phyloP scores from a whole-genome alignment of 345 rosid genomes.

The Melaleuca alternifolia region DNA sequence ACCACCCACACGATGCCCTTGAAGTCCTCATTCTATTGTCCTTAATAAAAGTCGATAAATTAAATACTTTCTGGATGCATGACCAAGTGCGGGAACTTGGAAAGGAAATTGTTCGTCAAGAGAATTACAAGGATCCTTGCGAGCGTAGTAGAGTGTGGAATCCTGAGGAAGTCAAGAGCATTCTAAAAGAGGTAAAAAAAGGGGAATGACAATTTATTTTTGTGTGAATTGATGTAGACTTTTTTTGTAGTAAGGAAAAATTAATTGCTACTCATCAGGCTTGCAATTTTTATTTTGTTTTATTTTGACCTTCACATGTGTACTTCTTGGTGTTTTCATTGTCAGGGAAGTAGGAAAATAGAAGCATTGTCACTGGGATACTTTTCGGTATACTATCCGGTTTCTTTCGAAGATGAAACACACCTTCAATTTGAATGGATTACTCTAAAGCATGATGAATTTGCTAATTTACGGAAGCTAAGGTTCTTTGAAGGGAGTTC shows the following conservation, averaged over 20 bases:
- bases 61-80: background rate
- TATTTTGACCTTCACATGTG: background rate
- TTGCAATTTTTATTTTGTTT: background rate
- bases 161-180: rapidly evolving
- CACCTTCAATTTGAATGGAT: too few species aligned
- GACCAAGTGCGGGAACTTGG: background rate
- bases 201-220: background rate
- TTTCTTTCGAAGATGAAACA: too few species aligned
- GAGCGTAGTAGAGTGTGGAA: background rate
- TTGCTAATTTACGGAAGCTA: background rate
- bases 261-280: background rate
- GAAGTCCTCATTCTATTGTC: background rate
- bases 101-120: background rate
- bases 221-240: background rate
- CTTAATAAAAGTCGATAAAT: background rate
- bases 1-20: background rate
- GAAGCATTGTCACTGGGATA: background rate
- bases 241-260: background rate
- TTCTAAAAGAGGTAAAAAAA: background rate
- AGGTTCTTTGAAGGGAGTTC: background rate
- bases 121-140: background rate
- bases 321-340: background rate
- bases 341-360: background rate
- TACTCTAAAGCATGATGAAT: background rate
- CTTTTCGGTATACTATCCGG: too few species aligned